Conservation (phyloP, 225 moss, liverwort and hornwort genomes). For the Pseudisothecium myosuroides region DNA sequence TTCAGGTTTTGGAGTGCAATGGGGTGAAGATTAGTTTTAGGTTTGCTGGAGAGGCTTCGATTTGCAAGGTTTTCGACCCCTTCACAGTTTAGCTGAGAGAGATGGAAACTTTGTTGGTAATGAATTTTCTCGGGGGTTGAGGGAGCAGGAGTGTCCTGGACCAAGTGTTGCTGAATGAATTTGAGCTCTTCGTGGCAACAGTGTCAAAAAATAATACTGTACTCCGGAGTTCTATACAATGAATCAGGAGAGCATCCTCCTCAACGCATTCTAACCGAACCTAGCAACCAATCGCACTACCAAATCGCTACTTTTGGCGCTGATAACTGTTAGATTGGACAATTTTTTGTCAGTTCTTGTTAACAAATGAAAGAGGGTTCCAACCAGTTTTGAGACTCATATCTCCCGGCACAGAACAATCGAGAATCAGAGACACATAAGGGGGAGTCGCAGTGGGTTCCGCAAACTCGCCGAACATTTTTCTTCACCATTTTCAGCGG, state of each 20-base stretch:
- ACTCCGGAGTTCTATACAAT: neutral
- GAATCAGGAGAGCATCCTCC: neutral
- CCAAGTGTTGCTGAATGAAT: neutral
- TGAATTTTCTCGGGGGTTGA: neutral
- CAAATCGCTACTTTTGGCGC: neutral
- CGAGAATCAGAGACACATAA: neutral
- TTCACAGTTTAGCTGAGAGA: too few species aligned
- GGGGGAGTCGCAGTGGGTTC: neutral
- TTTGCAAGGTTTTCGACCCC: neutral
- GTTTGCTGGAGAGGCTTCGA: neutral
- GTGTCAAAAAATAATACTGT: neutral
- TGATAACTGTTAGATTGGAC: neutral
- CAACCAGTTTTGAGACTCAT: neutral
- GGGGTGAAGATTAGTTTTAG: neutral
- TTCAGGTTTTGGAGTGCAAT: neutral
- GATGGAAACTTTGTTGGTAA: neutral
- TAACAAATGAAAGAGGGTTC: neutral
- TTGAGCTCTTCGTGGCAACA: neutral
- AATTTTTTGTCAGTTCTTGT: neutral
- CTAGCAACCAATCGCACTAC: neutral
- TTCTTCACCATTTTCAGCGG: neutral
- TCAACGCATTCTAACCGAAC: neutral
- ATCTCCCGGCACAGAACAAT: neutral
- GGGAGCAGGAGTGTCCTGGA: neutral
- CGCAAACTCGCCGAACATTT: neutral